Conservation (phyloP, 345 rosid genomes). For the Balakata baccata region DNA sequence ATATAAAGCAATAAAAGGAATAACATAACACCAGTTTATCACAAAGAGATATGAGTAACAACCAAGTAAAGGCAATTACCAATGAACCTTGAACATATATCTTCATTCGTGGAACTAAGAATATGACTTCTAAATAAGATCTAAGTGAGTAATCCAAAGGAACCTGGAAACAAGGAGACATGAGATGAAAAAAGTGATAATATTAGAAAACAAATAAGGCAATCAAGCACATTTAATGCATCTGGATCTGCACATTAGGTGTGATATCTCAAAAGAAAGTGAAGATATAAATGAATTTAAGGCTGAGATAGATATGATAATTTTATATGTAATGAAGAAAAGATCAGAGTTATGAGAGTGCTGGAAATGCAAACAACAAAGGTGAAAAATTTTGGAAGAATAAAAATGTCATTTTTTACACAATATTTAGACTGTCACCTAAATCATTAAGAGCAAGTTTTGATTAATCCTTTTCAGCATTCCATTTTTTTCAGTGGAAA, state of each 20-base stretch:
- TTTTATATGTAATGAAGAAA: not conserved
- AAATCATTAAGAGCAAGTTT: not conserved
- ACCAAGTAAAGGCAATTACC: constrained; percentile 17
- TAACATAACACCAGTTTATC: not conserved
- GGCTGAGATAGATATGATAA: not conserved
- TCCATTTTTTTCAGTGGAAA: too few relatives aligned
- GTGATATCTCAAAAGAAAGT: not conserved
- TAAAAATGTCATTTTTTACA: not conserved
- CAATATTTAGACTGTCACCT: not conserved
- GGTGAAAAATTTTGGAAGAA: not conserved
- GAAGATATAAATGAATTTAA: not conserved
- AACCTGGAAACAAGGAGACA: constrained; percentile 21
- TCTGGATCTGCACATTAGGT: not conserved
- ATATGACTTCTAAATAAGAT: constrained; percentile 37
- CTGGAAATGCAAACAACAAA: not conserved
- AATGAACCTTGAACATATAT: constrained; percentile 37
- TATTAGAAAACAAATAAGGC: not conserved
- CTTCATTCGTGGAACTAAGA: constrained; percentile 35
- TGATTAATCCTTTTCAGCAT: not conserved
- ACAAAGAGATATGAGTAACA: not conserved
- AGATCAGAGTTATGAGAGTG: not conserved
- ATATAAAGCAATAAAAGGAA: not conserved
- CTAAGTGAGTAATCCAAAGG: constrained; percentile 36
- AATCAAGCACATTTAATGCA: not conserved
- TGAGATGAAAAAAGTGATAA: not conserved